Conservation (phyloP, 1,139 yeast species). For the Diutina catenulata region DNA sequence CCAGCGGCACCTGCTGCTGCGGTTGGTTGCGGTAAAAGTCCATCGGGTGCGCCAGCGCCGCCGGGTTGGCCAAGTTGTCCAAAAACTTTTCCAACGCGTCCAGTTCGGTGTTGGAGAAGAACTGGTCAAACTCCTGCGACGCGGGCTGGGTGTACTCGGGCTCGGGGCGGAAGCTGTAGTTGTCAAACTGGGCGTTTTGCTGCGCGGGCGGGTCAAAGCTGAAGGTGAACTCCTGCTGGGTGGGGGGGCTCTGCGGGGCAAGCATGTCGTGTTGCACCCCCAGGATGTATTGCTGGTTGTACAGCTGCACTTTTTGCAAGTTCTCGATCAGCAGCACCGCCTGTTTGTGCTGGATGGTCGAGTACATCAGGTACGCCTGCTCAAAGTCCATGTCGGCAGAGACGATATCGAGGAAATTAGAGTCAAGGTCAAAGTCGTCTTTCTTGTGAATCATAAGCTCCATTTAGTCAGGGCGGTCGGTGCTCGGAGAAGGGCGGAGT, state of each 20-base stretch:
- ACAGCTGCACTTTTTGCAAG: slow-evolving; percentile 26
- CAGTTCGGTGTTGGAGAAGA: slow-evolving; percentile 33
- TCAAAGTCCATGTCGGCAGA: slow-evolving; percentile 34
- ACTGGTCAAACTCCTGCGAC: slow-evolving; percentile 18
- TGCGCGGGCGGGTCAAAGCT: background rate
- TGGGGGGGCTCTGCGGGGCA: background rate
- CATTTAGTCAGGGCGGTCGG: too few species aligned
- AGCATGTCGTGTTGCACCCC: background rate
- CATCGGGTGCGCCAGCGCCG: slow-evolving; percentile 15
- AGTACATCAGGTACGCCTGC: slow-evolving; percentile 33
- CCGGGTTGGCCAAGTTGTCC: slow-evolving; percentile 30
- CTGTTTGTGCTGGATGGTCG: slow-evolving; percentile 27
- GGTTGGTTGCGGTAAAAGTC: slow-evolving; percentile 17
- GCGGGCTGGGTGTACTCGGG: background rate
- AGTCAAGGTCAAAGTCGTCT: slow-evolving; percentile 3
- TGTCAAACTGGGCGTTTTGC: background rate
- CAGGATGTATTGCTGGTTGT: slow-evolving; percentile 1
- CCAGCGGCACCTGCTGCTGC: slow-evolving; percentile 7
- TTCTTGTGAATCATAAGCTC: slow-evolving; percentile 5
- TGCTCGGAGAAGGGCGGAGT: background rate
- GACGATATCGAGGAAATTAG: slow-evolving; percentile 10
- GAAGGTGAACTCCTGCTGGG: background rate
- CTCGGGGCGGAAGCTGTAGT: background rate
- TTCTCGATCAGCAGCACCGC: slow-evolving; percentile 26
- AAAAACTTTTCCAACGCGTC: slow-evolving; percentile 33